Percentiles rank a stretch among this genome's conserved stretches.
Conservation (phyloP, 192 early-diverging fungal species). For the Backusella sp. region DNA sequence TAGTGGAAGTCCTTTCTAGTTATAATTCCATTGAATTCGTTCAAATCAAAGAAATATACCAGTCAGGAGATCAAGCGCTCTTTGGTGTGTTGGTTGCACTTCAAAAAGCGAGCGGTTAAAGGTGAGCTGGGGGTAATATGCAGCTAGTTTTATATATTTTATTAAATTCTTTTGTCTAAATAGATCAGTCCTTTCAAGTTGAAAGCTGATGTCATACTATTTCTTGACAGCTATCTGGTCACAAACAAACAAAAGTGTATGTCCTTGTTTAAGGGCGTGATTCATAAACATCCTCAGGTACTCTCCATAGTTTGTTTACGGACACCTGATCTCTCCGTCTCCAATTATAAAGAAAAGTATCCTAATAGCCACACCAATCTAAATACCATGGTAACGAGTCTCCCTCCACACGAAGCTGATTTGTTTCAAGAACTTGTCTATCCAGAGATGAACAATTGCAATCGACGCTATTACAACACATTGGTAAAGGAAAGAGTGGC, state of each 20-base stretch:
- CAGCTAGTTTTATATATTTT: too few species aligned
- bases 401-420: background rate
- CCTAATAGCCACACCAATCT: background rate
- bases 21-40: background rate
- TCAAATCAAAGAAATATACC: background rate
- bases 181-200: background rate
- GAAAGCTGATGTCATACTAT: background rate
- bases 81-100: background rate
- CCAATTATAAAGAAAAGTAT: background rate
- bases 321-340: background rate
- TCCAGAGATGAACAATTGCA: background rate
- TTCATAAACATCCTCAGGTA: background rate
- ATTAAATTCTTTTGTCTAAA: background rate
- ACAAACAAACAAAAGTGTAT: background rate
- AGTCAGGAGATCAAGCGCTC: too few species aligned
- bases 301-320: background rate
- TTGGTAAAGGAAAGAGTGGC: background rate
- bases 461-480: background rate
- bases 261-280: background rate
- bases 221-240: background rate
- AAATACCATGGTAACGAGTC: background rate
- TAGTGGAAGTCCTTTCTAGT: background rate
- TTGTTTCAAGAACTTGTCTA: background rate
- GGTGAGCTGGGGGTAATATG: too few species aligned
- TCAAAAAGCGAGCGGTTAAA: background rate